phyloP scores from a whole-genome alignment of 345 rosid genomes.

The Carallia pectinifolia region DNA sequence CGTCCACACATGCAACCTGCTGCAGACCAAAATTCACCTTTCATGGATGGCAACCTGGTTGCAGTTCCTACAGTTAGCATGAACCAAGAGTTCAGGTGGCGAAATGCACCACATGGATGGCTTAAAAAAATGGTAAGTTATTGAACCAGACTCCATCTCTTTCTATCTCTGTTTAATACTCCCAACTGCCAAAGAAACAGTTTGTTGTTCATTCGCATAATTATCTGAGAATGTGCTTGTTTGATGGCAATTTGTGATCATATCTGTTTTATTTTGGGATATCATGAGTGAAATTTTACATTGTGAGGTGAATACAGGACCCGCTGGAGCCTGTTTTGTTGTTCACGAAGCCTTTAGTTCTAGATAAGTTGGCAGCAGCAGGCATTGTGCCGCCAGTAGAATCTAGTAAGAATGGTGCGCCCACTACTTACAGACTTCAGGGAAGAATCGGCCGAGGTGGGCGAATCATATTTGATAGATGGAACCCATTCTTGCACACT shows the following conservation, averaged over 20 bases:
- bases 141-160: background rate
- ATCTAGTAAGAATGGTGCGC: conserved; percentile 34
- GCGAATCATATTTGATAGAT: conserved; percentile 84
- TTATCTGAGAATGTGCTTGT: background rate
- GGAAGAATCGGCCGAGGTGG: conserved; percentile 99
- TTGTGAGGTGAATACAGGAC: conserved; percentile 53
- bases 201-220: too few species aligned
- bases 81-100: conserved; percentile 75
- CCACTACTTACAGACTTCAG: conserved; percentile 48
- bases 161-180: background rate
- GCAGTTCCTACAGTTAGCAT: conserved; percentile 46
- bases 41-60: conserved; percentile 42
- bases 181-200: background rate
- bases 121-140: conserved; percentile 69
- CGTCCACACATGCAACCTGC: conserved; percentile 52
- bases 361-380: conserved; percentile 83
- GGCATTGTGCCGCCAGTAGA: conserved; percentile 78
- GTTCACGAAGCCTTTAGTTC: conserved; percentile 87
- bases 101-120: conserved; percentile 63
- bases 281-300: conserved; percentile 1
- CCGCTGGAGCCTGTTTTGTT: conserved; percentile 81
- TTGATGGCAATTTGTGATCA: background rate
- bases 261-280: background rate
- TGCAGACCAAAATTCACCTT: conserved; percentile 43
- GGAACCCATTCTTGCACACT: conserved; percentile 81